Evolutionary conservation across 495 filamentous ascomycete species (phyloP).

Genomic region (Penicillium fimorum): DNA sequence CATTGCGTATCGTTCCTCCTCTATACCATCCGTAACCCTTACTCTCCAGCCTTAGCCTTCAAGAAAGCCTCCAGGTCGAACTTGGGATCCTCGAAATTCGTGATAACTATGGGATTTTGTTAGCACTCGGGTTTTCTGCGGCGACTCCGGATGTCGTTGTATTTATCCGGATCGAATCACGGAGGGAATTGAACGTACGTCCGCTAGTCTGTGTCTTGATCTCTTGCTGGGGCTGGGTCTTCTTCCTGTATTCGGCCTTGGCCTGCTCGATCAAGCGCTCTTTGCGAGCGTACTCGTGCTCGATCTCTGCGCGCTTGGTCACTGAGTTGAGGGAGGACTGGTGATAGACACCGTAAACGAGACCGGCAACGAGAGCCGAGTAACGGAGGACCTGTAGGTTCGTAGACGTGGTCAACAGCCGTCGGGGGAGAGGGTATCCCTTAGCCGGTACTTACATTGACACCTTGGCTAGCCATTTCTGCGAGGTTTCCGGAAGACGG

Average conservation of each 20-base stretch:
- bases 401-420: conserved; percentile 22
- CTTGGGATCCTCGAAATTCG: conserved; percentile 76
- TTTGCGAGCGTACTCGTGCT: conserved; percentile 85
- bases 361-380: conserved; percentile 79
- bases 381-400: conserved; percentile 83
- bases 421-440: conserved; percentile 17
- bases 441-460: conserved; percentile 45
- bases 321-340: conserved; percentile 70
- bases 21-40: conserved; percentile 32
- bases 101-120: conserved; percentile 59
- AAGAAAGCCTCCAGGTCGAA: conserved; percentile 90
- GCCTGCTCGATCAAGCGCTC: conserved; percentile 83
- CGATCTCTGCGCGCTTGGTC: conserved; percentile 61
- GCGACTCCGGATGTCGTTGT: conserved; percentile 7
- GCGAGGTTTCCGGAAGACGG: conserved; percentile 28
- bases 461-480: conserved; percentile 51
- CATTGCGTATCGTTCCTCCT: conserved; percentile 36
- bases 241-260: conserved; percentile 84
- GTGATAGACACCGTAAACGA: conserved; percentile 91
- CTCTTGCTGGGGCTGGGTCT: conserved; percentile 57
- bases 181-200: conserved; percentile 51
- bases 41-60: conserved; percentile 60
- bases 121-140: conserved; percentile 21
- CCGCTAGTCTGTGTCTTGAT: conserved; percentile 47
- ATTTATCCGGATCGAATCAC: not conserved